Percentiles rank a stretch among this genome's conserved stretches.
Evolutionary conservation across 2,329 filamentous ascomycete genomes (phyloP).

Genomic region (Fusarium avenaceum): DNA sequence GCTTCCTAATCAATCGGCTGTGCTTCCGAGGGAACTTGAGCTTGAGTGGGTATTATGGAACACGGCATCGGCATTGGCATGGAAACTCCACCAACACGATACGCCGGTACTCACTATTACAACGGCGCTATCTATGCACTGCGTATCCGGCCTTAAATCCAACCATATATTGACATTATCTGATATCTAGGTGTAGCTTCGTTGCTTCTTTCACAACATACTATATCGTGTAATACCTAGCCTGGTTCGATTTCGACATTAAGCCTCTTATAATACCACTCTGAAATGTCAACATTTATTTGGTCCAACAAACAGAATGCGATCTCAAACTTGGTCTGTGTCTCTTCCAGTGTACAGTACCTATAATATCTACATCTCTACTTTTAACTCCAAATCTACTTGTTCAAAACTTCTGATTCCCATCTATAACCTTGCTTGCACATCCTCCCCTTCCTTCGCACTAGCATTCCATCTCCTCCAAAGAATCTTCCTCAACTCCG

Average conservation of each 20-base stretch:
- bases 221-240: too few species aligned
- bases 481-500: conserved; percentile 69
- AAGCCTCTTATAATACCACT: too few species aligned
- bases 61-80: not conserved
- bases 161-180: not conserved
- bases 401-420: too few species aligned
- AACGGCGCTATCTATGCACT: not conserved
- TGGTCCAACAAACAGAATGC: too few species aligned
- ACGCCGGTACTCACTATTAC: conserved; percentile 1
- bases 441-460: conserved; percentile 29
- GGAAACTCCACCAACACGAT: conserved; percentile 7
- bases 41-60: conserved; percentile 3
- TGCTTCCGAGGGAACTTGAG: not conserved
- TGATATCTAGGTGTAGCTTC: not conserved
- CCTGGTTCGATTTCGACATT: too few species aligned
- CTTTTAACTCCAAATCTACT: too few species aligned
- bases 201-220: too few species aligned
- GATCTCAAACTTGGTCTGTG: too few species aligned
- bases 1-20: too few species aligned
- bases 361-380: too few species aligned
- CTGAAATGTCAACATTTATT: too few species aligned
- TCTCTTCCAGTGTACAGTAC: not conserved
- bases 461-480: conserved; percentile 65
- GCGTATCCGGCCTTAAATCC: too few species aligned
- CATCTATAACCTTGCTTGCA: conserved; percentile 12